Base-by-base conservation (phyloP, 371 early-diverging fungal genomes). In the Basidiobolus meristosporus region DNA sequence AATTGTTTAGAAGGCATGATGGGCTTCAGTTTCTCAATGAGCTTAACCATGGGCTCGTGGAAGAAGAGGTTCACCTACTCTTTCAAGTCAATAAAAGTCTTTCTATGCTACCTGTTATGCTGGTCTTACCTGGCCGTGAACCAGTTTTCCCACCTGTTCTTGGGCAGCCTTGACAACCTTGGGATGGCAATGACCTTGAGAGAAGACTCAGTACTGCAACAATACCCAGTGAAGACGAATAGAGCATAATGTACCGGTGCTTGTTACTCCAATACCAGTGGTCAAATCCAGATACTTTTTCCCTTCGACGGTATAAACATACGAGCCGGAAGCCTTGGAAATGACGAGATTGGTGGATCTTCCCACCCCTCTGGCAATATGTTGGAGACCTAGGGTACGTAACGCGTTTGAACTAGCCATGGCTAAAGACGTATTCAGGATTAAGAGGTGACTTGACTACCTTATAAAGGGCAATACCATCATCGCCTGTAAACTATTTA, bases 101-200 rank as follows among this genome's bases (percentile, higher is more conserved):
- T 31, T 31, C n/a, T 31, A 31, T 40, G 6, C 18, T n/a, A 30
- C 32, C 17, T n/a, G 63, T 57, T n/a, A n/a, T n/a, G n/a, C n/a
- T n/a, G n/a, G n/a, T n/a, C n/a, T n/a, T n/a, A n/a, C n/a, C 49
- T 70, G 66, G 23, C 54, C 66, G 33, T 70, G 70, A 16, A 58
- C 44, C 22, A 70, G 36, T 22, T 55, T 63, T 14, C 52, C 63
- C 1, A 59, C 62, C 48, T 70, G 70, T 16, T 65, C 60, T 48
- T 68, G 66, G 7, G 66, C 70, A 31, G 70, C 70, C 47, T 65
- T 65, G 12, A 70, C 70, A 37, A 70, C 65, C n/a, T 51, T 63
- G 35, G 70, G 70, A 37, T 70, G 60, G 17, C 51, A 57, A 40
- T 60, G 60, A 18, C 60, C 57, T 45, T 14, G n/a, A 1, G 6